Evolutionary conservation across 768 basidiomycete genomes (phyloP).

Genomic region (Clathrus columnatus): DNA sequence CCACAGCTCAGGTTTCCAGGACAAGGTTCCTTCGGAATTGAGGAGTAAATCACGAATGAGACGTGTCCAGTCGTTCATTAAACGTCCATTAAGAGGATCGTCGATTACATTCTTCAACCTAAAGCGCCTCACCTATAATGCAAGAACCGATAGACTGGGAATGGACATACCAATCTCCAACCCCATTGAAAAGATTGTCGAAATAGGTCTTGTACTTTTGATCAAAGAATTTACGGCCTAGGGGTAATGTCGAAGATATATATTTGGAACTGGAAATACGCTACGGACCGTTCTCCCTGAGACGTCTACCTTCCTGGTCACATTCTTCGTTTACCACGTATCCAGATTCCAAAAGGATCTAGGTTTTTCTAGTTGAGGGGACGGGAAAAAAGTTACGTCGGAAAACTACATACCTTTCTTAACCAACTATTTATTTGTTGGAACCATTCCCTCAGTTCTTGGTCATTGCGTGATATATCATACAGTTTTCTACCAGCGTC

Average conservation of each 20-base stretch:
- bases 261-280: background rate
- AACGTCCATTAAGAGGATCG: slow-evolving; percentile 72
- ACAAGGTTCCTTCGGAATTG: slow-evolving; percentile 68
- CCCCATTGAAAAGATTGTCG: slow-evolving; percentile 64
- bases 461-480: slow-evolving; percentile 66
- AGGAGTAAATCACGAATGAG: slow-evolving; percentile 81
- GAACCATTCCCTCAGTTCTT: slow-evolving; percentile 71
- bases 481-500: slow-evolving; percentile 65
- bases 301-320: slow-evolving; percentile 48
- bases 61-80: slow-evolving; percentile 77
- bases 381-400: background rate
- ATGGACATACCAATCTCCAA: slow-evolving; percentile 46
- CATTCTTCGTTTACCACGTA: slow-evolving; percentile 79
- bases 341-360: slow-evolving; percentile 72
- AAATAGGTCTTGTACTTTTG: slow-evolving; percentile 68
- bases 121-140: too few species aligned
- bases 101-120: slow-evolving; percentile 70
- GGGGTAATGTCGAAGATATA: background rate
- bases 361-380: background rate
- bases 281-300: slow-evolving; percentile 41
- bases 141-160: background rate
- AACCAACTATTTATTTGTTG: slow-evolving; percentile 48
- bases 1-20: slow-evolving; percentile 87
- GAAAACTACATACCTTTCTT: slow-evolving; percentile 41
- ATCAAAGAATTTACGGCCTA: slow-evolving; percentile 71